A percentile compares a stretch with the other conserved stretches of the same genome.
Conservation (phyloP, 208 protist species). For the Strigomonas culicis region DNA sequence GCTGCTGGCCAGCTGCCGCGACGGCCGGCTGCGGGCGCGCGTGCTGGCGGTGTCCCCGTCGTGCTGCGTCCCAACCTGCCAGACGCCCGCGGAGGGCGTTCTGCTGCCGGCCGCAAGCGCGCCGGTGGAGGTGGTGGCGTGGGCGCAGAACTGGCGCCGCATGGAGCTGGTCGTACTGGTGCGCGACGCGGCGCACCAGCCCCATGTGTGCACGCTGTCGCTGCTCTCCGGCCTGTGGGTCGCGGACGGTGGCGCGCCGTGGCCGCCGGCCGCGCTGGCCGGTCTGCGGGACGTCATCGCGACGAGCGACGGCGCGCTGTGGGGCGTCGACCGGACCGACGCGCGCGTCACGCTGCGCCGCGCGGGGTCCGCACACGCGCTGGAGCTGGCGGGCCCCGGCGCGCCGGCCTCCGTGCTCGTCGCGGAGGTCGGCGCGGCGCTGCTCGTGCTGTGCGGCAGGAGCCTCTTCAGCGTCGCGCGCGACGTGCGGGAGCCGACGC, state of each 20-base stretch:
- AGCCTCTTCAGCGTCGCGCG: slow-evolving; percentile 18
- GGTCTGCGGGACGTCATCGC: slow-evolving; percentile 20
- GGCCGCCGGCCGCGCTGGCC: slow-evolving; percentile 8
- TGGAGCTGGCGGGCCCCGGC: slow-evolving; percentile 22
- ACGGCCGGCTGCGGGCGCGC: neutral
- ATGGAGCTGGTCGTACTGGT: slow-evolving; percentile 31
- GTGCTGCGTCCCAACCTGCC: too few species aligned
- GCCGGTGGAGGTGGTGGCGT: slow-evolving; percentile 9
- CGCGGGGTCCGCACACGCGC: slow-evolving; percentile 7
- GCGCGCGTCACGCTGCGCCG: slow-evolving; percentile 24
- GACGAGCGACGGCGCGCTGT: slow-evolving; percentile 23
- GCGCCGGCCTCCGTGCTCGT: slow-evolving; percentile 21
- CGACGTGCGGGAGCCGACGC: neutral
- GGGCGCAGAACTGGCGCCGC: slow-evolving; percentile 30
- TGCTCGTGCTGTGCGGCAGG: slow-evolving; percentile 34
- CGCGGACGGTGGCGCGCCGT: neutral
- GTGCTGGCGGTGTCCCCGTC: too few species aligned
- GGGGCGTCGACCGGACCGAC: slow-evolving; percentile 28
- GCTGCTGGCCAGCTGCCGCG: neutral
- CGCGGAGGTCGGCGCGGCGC: slow-evolving; percentile 3
- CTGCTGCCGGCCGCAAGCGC: slow-evolving; percentile 14
- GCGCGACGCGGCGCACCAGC: neutral
- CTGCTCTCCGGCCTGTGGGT: slow-evolving; percentile 11
- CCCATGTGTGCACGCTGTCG: slow-evolving; percentile 11
- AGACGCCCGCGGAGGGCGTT: slow-evolving; percentile 14